These are phyloP conservation scores for Rheum nobile DNA, from an alignment of 148 eudicot species.

Conservation along the genomic window DNA sequence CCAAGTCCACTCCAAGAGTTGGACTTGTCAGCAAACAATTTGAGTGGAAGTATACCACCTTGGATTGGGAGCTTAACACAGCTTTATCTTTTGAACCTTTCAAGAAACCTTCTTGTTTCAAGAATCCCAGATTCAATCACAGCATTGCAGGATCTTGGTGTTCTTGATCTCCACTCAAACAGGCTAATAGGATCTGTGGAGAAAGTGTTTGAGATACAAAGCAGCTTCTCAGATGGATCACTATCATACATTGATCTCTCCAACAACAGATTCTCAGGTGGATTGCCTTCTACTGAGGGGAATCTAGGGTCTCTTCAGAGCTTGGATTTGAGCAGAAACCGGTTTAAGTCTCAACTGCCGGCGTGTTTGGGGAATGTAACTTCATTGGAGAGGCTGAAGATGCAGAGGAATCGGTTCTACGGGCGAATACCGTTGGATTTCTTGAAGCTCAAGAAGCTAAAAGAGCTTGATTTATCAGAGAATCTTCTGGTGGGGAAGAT, in stretches of 20 bases:
- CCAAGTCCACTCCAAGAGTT: slow-evolving; percentile 24
- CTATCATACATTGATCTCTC: slow-evolving; percentile 34
- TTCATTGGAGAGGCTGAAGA: slow-evolving; percentile 31
- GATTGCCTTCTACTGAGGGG: slow-evolving; percentile 30
- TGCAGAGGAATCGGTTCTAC: slow-evolving; percentile 29
- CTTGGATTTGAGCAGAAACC: slow-evolving; percentile 43
- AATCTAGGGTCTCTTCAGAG: slow-evolving; percentile 20
- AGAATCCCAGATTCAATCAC: slow-evolving; percentile 28
- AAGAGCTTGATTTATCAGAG: slow-evolving; percentile 38
- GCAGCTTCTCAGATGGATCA: slow-evolving; percentile 18
- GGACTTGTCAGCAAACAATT: slow-evolving; percentile 36
- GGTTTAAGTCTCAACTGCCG: slow-evolving; percentile 25
- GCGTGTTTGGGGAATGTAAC: slow-evolving; percentile 22
- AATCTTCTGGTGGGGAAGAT: slow-evolving; percentile 39
- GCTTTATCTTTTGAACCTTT: slow-evolving; percentile 40
- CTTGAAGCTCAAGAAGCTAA: slow-evolving; percentile 28
- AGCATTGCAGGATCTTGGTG: slow-evolving; percentile 14
- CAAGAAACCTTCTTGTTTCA: slow-evolving; percentile 27
- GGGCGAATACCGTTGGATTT: slow-evolving; percentile 30
- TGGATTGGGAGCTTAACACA: slow-evolving; percentile 32
- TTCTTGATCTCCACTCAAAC: slow-evolving; percentile 49
- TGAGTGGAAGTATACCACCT: slow-evolving; percentile 37
- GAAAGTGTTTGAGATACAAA: slow-evolving; percentile 21
- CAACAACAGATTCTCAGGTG: slow-evolving; percentile 28
- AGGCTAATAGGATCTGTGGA: slow-evolving; percentile 32